phyloP scores from a whole-genome alignment of 2,329 filamentous ascomycete species.

The Knufia fluminis region DNA sequence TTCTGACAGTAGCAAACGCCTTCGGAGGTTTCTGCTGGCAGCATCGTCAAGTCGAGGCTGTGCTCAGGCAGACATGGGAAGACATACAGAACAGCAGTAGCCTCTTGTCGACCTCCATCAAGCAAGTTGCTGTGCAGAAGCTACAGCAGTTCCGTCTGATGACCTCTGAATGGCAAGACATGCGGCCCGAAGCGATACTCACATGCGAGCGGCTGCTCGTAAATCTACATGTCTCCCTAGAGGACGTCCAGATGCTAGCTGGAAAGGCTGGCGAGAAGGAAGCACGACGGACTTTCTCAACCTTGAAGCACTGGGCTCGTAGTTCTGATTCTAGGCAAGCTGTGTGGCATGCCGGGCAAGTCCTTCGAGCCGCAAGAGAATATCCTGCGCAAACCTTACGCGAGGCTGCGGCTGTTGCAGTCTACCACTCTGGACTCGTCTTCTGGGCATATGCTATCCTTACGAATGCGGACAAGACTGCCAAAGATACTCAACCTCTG shows the following conservation, averaged over 20 bases:
- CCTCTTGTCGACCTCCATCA: constrained; percentile 3
- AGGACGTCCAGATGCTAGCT: constrained; percentile 36
- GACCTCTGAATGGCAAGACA: constrained; percentile 24
- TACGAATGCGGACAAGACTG: constrained; percentile 26
- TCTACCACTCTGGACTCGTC: constrained; percentile 59
- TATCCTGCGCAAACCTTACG: constrained; percentile 43
- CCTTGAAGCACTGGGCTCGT: constrained; percentile 31
- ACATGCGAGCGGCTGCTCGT: constrained; percentile 29
- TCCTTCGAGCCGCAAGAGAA: constrained; percentile 50
- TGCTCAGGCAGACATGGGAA: not conserved
- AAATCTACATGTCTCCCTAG: constrained; percentile 34
- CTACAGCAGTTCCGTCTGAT: constrained; percentile 22
- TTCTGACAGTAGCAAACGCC: not conserved
- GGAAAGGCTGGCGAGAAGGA: constrained; percentile 36
- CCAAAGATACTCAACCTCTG: constrained; percentile 20
- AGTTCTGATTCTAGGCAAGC: constrained; percentile 35
- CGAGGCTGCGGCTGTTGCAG: constrained; percentile 58
- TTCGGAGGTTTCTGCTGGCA: not conserved
- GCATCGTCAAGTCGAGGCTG: not conserved
- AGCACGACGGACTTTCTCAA: constrained; percentile 28
- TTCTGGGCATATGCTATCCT: constrained; percentile 63
- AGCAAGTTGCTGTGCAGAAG: constrained; percentile 2
- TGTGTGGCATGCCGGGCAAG: constrained; percentile 60
- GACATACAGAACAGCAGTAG: constrained; percentile 3
- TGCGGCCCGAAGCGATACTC: constrained; percentile 26